These are phyloP conservation scores for Aspergillus sp. DNA, from an alignment of 2,329 filamentous ascomycete species.

Conservation along the genomic window DNA sequence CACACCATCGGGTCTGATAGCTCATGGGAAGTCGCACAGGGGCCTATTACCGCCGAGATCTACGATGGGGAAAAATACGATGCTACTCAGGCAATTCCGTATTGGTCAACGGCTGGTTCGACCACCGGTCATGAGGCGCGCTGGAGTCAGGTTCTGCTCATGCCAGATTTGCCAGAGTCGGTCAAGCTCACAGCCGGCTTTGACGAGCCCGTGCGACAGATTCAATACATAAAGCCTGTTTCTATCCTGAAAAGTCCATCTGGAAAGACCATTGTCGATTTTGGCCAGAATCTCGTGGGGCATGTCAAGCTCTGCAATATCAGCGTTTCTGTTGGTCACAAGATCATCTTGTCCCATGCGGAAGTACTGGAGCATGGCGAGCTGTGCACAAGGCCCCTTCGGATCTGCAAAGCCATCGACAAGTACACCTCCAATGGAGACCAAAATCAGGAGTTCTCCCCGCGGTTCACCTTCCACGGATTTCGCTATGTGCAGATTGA, in stretches of 20 bases:
- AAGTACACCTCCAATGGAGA: slow-evolving; percentile 34
- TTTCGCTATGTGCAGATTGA: slow-evolving; percentile 50
- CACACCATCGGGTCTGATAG: slow-evolving; percentile 14
- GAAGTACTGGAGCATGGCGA: slow-evolving; percentile 54
- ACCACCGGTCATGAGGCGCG: not conserved
- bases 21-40: slow-evolving; percentile 20
- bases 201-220: slow-evolving; percentile 34
- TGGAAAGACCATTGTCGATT: slow-evolving; percentile 53
- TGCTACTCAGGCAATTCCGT: slow-evolving; percentile 20
- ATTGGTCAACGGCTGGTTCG: not conserved
- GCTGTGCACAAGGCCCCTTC: slow-evolving; percentile 42
- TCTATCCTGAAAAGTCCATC: slow-evolving; percentile 32
- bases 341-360: slow-evolving; percentile 46
- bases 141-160: slow-evolving; percentile 30
- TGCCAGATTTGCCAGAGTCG: slow-evolving; percentile 33
- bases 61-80: slow-evolving; percentile 57
- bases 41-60: slow-evolving; percentile 37
- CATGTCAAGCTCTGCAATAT: slow-evolving; percentile 7
- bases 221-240: slow-evolving; percentile 14
- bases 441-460: slow-evolving; percentile 35
- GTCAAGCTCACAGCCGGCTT: slow-evolving; percentile 40
- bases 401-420: slow-evolving; percentile 44
- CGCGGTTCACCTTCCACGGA: slow-evolving; percentile 53
- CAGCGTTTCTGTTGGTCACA: slow-evolving; percentile 8
- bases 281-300: slow-evolving; percentile 54